Evolutionary conservation across 2,329 filamentous ascomycete genomes (phyloP).

Genomic region (Microsporum ferrugineum): DNA sequence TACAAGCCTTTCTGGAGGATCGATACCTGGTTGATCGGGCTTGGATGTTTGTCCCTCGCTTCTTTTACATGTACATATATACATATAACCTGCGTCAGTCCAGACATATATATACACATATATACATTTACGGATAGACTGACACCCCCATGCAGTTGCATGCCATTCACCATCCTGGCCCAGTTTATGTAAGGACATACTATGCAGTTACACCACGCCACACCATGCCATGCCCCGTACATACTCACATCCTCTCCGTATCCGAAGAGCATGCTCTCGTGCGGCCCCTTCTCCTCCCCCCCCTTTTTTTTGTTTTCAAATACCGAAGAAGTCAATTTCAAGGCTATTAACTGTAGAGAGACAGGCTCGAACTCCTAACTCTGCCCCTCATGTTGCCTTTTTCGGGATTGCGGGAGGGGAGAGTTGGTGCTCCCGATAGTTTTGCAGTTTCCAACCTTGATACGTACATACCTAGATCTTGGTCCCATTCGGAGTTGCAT

Average conservation of each 20-base stretch:
- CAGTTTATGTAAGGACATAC: background rate
- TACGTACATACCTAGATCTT: background rate
- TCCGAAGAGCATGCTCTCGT: background rate
- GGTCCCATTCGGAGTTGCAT: background rate
- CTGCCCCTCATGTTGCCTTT: background rate
- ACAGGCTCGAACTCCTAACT: background rate
- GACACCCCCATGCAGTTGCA: background rate
- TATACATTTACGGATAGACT: background rate
- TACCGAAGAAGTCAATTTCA: background rate
- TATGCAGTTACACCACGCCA: background rate
- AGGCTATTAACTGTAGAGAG: background rate
- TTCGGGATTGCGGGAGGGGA: background rate
- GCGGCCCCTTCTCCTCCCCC: background rate
- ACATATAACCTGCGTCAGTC: background rate
- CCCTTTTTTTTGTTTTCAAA: background rate
- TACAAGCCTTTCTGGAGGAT: background rate
- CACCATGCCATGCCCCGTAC: background rate
- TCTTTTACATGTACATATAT: background rate
- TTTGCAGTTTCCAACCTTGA: background rate
- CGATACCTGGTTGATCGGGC: background rate
- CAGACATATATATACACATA: background rate
- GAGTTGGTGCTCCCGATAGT: background rate
- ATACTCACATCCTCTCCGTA: background rate
- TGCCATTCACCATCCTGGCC: background rate
- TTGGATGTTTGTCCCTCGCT: background rate